These are phyloP conservation scores for Chernovozyma aurita DNA, from an alignment of 1,139 yeast species.

Conservation along the genomic window DNA sequence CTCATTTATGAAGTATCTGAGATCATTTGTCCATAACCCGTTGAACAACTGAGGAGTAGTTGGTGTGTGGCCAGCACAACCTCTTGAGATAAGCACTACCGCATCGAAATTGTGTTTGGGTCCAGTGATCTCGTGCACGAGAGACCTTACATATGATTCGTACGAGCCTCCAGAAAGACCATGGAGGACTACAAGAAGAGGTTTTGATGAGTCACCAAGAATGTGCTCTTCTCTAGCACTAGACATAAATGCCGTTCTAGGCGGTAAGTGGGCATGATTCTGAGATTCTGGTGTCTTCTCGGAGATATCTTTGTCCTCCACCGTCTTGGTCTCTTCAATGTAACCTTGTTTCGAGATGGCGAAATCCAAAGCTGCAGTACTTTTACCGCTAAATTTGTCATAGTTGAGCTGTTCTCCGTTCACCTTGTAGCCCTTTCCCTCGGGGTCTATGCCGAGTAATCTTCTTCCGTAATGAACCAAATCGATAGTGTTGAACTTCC, in stretches of 20 bases:
- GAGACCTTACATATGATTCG: slow-evolving; percentile 51
- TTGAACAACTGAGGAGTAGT: slow-evolving; percentile 57
- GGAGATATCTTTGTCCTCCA: no score
- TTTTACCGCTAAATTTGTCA: slow-evolving; percentile 39
- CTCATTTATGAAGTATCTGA: slow-evolving; percentile 49
- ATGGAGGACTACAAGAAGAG: slow-evolving; percentile 51
- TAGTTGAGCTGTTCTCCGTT: slow-evolving; percentile 30
- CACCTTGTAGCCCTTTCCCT: slow-evolving; percentile 24
- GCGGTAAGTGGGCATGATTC: slow-evolving; percentile 30
- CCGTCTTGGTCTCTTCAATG: background rate
- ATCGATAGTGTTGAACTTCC: slow-evolving; percentile 32
- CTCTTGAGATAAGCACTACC: slow-evolving; percentile 53
- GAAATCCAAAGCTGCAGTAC: slow-evolving; percentile 40
- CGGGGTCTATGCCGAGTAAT: slow-evolving; percentile 24
- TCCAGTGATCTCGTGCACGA: slow-evolving; percentile 29
- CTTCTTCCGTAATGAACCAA: slow-evolving; percentile 36
- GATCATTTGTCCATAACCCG: slow-evolving; percentile 61
- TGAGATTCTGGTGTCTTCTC: slow-evolving; percentile 28
- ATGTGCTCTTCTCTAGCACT: slow-evolving; percentile 28
- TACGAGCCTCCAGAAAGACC: slow-evolving; percentile 64
- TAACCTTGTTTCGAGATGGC: slow-evolving; percentile 13
- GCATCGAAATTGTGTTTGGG: slow-evolving; percentile 44
- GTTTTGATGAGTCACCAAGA: slow-evolving; percentile 36
- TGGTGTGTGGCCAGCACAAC: slow-evolving; percentile 56
- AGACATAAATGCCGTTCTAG: slow-evolving; percentile 38